A percentile compares a stretch with the other conserved stretches of the same genome.
Evolutionary conservation across 2,329 filamentous ascomycete species (phyloP).

Genomic region (Botrytis aclada): DNA sequence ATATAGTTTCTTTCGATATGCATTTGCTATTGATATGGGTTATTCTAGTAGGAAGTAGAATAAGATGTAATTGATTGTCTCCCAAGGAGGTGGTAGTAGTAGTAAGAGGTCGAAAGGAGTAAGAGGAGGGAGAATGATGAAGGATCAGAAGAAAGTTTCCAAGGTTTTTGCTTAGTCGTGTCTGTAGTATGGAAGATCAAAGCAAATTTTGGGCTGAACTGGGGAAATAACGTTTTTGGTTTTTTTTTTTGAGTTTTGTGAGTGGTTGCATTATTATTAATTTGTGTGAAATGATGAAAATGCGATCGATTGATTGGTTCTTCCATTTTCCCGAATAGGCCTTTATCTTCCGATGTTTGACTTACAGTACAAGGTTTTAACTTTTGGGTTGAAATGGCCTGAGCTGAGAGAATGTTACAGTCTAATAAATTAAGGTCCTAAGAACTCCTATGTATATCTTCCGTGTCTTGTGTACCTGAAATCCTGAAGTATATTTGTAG

Average conservation of each 20-base stretch:
- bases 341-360: constrained; percentile 2
- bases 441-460: too few relatives aligned
- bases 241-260: not conserved
- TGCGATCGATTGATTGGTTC: not conserved
- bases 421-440: too few relatives aligned
- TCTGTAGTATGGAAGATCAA: not conserved
- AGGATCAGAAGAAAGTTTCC: constrained; percentile 8
- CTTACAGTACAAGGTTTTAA: not conserved
- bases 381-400: not conserved
- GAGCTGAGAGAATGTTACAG: not conserved
- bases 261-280: not conserved
- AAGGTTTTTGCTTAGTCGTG: not conserved
- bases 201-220: not conserved
- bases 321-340: not conserved
- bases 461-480: too few relatives aligned
- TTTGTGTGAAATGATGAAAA: not conserved
- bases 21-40: constrained; percentile 33
- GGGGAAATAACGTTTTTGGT: not conserved
- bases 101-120: not conserved
- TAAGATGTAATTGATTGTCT: not conserved
- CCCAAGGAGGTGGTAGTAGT: not conserved
- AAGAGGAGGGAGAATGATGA: not conserved
- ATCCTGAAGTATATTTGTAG: too few relatives aligned
- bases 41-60: not conserved
- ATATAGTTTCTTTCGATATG: constrained; percentile 35